Base-by-base conservation (phyloP, 345 rosid genomes). In the Microthlaspi erraticum region DNA sequence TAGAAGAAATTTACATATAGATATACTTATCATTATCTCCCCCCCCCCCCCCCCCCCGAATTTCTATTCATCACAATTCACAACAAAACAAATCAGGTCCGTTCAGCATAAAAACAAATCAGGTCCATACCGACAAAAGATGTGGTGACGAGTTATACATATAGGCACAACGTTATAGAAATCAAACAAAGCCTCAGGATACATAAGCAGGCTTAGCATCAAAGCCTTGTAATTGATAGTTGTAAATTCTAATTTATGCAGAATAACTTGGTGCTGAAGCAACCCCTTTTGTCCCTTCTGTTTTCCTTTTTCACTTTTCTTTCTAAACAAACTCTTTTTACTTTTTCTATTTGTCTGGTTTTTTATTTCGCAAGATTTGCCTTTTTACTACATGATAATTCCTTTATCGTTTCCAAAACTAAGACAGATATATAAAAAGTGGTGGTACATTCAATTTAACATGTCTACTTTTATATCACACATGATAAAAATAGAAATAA, bases 211-310 rank as follows among this genome's bases (percentile, higher is more conserved):
- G 60, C 73, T 74, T 74, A 74, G 19, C 63, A 66, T 51, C 19
- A 62, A 74, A 74, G 78, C 60, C 42, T 66, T 59, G 49, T 33
- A 42, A 42, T 16, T 49, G 48, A 34, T 51, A 36, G 38, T 31
- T 26, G 29, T 19, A 66, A 38, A 42, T 74, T 42, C 7, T 66
- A 41, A 41, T 42, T 1, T 66, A 57, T 20, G 38, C 19, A 50
- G 78, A 74, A 74, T 66, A 66, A 74, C 78, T 51, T 66, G 68
- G 43, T 74, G 49, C 54, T 50, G 29, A 74, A 67, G 78, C 68
- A 74, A 74, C 46, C 33, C 41, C 26, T 59, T 66, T 66, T 66
- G 66, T 58, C 48, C 13, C 62, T 42, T 66, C 14, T 74, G 32
- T 41, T 65, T 10, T 73, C 60, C 60, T 65, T 71, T 64, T 44